Evolutionary conservation across 106 monocot genomes (phyloP), one percentile per base, ranked within the genome.

Genomic region (Triglochin maritima): DNA sequence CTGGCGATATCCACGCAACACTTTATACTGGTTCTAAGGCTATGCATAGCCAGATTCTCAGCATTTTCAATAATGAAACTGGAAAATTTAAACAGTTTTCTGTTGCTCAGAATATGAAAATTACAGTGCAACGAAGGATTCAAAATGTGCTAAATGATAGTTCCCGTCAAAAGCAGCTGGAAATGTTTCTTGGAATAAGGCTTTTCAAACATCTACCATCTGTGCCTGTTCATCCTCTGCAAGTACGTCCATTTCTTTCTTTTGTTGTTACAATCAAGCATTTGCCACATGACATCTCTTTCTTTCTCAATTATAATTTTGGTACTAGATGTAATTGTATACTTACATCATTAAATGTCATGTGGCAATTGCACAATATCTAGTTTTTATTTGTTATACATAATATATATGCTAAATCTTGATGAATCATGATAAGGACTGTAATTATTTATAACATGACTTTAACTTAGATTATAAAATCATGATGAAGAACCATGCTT

Each of bases 31-130:
- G 98, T 47, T 99, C 98, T 14, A 92, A 89, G 82, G 98, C 98
- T 49, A 99, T 99, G 98, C 98, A 99, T 66, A 99, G 98, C 77
- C 87, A 92, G 57, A 99, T 99, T 59, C 80, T 99, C n/a, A 92
- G 79, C 75, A 92, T 99, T 76, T 99, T 99, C 65, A 92, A 70
- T 70, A 92, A 89, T 59, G 98, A 92, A 51, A 58, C 76, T 72
- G 98, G 92, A 3, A 88, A 86, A 70, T 92, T 89, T 78, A 89
- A 86, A 58, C 88, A 86, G 78, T 89, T 99, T 46, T 91, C 98
- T 49, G 82, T 79, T 55, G 98, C 88, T 49, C 92, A 89, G 74
- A 99, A 99, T 77, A 74, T 99, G 60, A 87, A 79, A 65, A 99
- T 99, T 53, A 92, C 88, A 50, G 47, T 99, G 44, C 86, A 82